Evolutionary conservation across 805 yeast genomes (phyloP).

Genomic region (Candida nitratophila): DNA sequence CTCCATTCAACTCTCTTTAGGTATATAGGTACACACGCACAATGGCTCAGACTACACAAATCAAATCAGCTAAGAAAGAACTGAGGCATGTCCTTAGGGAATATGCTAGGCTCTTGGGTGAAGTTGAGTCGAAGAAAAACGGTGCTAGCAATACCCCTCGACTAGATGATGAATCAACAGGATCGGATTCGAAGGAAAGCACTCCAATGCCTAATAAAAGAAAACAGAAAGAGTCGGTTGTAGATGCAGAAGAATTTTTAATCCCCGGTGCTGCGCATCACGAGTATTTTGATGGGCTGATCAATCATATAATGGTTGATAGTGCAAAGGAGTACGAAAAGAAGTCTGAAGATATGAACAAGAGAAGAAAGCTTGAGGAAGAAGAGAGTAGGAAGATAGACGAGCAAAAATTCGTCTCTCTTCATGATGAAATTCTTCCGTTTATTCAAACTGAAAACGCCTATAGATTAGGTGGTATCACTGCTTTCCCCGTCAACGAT

Average conservation of each 20-base stretch:
- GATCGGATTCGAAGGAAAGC: background rate
- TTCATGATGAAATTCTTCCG: constrained; percentile 17
- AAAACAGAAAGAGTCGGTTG: background rate
- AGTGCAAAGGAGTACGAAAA: constrained; percentile 11
- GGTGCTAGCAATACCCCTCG: too few relatives aligned
- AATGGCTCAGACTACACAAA: background rate
- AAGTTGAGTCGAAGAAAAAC: too few relatives aligned
- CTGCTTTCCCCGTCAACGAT: constrained; percentile 44
- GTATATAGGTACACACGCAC: too few relatives aligned
- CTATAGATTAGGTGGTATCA: constrained; percentile 40
- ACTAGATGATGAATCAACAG: background rate
- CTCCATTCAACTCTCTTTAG: too few relatives aligned
- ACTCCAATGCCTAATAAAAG: too few relatives aligned
- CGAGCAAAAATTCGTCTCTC: constrained; percentile 4
- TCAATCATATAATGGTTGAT: constrained; percentile 17
- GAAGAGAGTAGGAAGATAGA: constrained; percentile 1
- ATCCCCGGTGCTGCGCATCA: constrained; percentile 18
- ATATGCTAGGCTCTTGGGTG: background rate
- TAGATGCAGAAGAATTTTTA: background rate
- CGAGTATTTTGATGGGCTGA: constrained; percentile 23
- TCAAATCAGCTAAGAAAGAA: background rate
- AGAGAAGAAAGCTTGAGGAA: constrained; percentile 3
- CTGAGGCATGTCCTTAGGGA: too few relatives aligned
- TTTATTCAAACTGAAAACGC: constrained; percentile 39
- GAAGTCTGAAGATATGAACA: constrained; percentile 2